A percentile compares a stretch with the other conserved stretches of the same genome.
Conservation (phyloP, 1,139 yeast genomes). For the Zygosaccharomyces pseudobailii region DNA sequence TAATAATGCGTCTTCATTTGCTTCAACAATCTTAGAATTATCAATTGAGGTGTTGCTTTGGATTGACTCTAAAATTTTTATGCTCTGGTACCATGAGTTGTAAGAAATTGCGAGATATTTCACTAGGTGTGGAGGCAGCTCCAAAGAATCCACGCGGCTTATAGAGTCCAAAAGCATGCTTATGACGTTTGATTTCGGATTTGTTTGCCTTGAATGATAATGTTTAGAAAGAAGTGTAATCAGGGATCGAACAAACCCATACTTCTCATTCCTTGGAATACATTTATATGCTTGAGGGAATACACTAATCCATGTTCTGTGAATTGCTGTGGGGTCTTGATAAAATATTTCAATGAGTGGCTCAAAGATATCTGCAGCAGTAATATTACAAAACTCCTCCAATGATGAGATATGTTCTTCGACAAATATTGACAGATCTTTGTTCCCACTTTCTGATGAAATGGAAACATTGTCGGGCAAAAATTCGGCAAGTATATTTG, state of each 20-base stretch:
- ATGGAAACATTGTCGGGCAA: slow-evolving; percentile 17
- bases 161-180: slow-evolving; percentile 81
- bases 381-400: slow-evolving; percentile 40
- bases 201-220: slow-evolving; percentile 85
- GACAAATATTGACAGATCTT: slow-evolving; percentile 39
- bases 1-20: slow-evolving; percentile 84
- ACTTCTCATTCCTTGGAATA: slow-evolving; percentile 71
- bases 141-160: slow-evolving; percentile 64
- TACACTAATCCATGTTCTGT: slow-evolving; percentile 75
- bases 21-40: slow-evolving; percentile 71
- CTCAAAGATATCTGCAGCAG: slow-evolving; percentile 55
- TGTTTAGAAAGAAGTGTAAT: slow-evolving; percentile 82
- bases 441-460: slow-evolving; percentile 15
- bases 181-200: slow-evolving; percentile 80
- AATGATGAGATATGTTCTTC: slow-evolving; percentile 51
- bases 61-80: slow-evolving; percentile 72
- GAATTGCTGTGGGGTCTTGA: slow-evolving; percentile 73
- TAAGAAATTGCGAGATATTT: slow-evolving; percentile 85
- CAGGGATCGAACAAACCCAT: slow-evolving; percentile 76
- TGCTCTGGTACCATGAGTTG: slow-evolving; percentile 89
- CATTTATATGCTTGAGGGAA: slow-evolving; percentile 78
- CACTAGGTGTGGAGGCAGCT: slow-evolving; percentile 90
- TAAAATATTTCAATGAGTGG: slow-evolving; percentile 82
- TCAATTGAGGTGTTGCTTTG: slow-evolving; percentile 64
- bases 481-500: slow-evolving; percentile 44